Evolutionary conservation across 106 monocot genomes (phyloP), one percentile per base, ranked within the genome.

Genomic region (Triglochin maritima): DNA sequence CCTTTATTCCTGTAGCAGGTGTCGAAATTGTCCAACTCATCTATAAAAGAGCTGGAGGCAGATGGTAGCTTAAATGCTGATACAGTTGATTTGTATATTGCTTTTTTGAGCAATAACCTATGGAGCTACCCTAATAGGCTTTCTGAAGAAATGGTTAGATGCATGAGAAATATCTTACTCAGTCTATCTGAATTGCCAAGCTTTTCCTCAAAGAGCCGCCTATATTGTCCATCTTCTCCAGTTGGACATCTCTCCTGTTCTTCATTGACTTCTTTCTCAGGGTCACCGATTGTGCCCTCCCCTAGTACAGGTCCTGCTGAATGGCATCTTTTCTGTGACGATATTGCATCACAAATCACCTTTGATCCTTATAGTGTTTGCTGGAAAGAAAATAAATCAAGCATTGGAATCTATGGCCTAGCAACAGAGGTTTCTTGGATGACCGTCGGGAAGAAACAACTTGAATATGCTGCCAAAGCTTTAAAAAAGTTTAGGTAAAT

Each of bases 391-490:
- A 82, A 68, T 53, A 73, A 82, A 67, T 72, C 61, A 67, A 74
- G 64, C 61, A 77, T 85, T 65, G 89, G 94, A 63, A 74, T 68
- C 59, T 94, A 89, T 45, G 48, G 77, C 68, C 78, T 72, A 9
- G 84, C 84, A 70, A 50, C 66, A 62, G 87, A 94, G 52, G 82
- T 94, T 4, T 89, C 89, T 42, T 89, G 87, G 84, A 82, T 94
- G 84, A 79, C 84, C 63, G 82, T 94, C 64, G 94, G 94, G 62
- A 86, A 89, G 76, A 74, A 69, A 48, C 89, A 94, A 66, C 84
- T 94, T 53, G 86, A 89, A 53, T 94, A 94, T 84, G 94, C 89
- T 57, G 73, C 94, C 9, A 80, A 84, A 46, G 84, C 89, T 54
- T 72, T 94, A 43, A 86, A 79, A 67, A 82, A 69, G 52, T 94